These are phyloP conservation scores for Grigorovia humatica DNA, from an alignment of 805 yeast genomes.

Conservation along the genomic window DNA sequence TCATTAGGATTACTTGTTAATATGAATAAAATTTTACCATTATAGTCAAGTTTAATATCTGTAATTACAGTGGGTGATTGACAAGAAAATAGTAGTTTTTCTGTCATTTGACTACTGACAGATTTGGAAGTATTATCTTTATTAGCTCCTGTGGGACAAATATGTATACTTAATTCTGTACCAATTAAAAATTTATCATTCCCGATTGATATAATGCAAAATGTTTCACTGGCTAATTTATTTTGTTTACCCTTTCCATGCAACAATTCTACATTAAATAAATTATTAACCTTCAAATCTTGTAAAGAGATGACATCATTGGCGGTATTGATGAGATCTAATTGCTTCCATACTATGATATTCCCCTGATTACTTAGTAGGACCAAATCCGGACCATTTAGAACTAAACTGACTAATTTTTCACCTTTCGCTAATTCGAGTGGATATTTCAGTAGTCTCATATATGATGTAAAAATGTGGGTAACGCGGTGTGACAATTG, in stretches of 20 bases:
- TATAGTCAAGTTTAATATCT: constrained; percentile 20
- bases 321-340: constrained; percentile 21
- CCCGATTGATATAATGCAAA: neutral
- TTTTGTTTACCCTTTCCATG: neutral
- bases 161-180: constrained; percentile 2
- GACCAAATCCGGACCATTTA: constrained; percentile 10
- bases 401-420: constrained; percentile 16
- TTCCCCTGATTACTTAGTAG: constrained; percentile 18
- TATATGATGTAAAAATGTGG: constrained; percentile 1
- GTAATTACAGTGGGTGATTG: constrained; percentile 18
- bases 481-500: too few species aligned
- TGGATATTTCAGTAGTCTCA: constrained; percentile 25
- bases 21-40: constrained; percentile 13
- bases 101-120: neutral
- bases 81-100: constrained; percentile 8
- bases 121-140: constrained; percentile 9
- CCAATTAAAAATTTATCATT: neutral
- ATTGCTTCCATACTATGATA: constrained; percentile 22
- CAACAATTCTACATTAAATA: constrained; percentile 1
- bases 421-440: constrained; percentile 11
- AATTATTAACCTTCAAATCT: constrained; percentile 5
- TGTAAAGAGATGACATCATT: constrained; percentile 16
- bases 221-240: neutral
- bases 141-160: constrained; percentile 17
- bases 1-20: constrained; percentile 15